Evolutionary conservation across 352 stramenopile genomes (phyloP).

Genomic region (Globisporangium emineosum): DNA sequence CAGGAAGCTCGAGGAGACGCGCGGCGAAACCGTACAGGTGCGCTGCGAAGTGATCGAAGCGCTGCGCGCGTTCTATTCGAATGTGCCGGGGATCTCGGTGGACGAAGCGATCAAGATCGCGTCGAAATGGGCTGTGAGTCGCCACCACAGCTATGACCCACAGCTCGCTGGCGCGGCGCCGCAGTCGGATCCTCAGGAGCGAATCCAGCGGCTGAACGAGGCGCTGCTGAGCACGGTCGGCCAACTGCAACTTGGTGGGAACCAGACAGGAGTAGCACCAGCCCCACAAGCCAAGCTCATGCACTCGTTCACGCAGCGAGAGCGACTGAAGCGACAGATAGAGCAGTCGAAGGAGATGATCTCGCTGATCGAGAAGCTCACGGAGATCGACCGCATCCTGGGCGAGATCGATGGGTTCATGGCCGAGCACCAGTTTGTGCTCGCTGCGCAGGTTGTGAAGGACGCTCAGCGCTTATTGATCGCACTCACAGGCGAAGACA

Average conservation of each 20-base stretch:
- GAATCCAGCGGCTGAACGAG: conserved; percentile 39
- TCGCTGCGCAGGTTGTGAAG: conserved; percentile 37
- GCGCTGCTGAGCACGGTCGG: conserved; percentile 45
- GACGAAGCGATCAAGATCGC: conserved; percentile 65
- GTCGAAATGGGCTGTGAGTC: conserved; percentile 34
- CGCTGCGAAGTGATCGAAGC: conserved; percentile 51
- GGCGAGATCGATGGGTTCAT: conserved; percentile 46
- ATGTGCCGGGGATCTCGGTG: conserved; percentile 43
- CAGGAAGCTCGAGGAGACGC: conserved; percentile 69
- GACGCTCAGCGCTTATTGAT: conserved; percentile 35
- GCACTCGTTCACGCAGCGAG: conserved; percentile 50
- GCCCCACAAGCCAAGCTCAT: conserved; percentile 40
- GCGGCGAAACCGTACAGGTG: conserved; percentile 57
- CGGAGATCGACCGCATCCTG: conserved; percentile 48
- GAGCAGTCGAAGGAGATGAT: conserved; percentile 63
- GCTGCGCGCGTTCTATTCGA: conserved; percentile 66
- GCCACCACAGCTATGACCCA: conserved; percentile 6
- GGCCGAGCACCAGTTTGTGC: conserved; percentile 41
- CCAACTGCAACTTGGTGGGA: conserved; percentile 41
- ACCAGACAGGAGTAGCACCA: not conserved
- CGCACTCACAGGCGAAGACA: conserved; percentile 20
- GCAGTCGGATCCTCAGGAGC: conserved; percentile 46
- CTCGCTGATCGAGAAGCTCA: conserved; percentile 65
- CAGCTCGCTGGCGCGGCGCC: conserved; percentile 9
- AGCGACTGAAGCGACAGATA: conserved; percentile 58